Evolutionary conservation across 306 rosid genomes (phyloP).

Genomic region (peach (Prunus persica)): Prunus_persica_NCBIv2 NC_034015.1:6592501-6593000

Average conservation of each 20-base stretch:
- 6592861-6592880: constrained; percentile 84
- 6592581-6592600: neutral
- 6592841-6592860: constrained; percentile 96
- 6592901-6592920: neutral
- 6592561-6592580: neutral
- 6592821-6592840: constrained; percentile 96
- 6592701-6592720: neutral
- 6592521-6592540: neutral
- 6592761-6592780: neutral
- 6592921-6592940: neutral
- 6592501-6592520: neutral
- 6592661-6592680: too few relatives aligned
- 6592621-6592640: too few relatives aligned
- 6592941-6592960: neutral
- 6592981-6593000: too few relatives aligned
- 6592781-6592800: constrained; percentile 1
- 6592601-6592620: too few relatives aligned
- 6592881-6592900: neutral
- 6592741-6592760: neutral
- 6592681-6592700: too few relatives aligned
- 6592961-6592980: too few relatives aligned
- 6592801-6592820: constrained; percentile 31
- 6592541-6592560: too few relatives aligned
- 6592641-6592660: too few relatives aligned
- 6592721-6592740: neutral